Evolutionary conservation across 345 rosid species (phyloP).

Genomic region (Murraya paniculata): DNA sequence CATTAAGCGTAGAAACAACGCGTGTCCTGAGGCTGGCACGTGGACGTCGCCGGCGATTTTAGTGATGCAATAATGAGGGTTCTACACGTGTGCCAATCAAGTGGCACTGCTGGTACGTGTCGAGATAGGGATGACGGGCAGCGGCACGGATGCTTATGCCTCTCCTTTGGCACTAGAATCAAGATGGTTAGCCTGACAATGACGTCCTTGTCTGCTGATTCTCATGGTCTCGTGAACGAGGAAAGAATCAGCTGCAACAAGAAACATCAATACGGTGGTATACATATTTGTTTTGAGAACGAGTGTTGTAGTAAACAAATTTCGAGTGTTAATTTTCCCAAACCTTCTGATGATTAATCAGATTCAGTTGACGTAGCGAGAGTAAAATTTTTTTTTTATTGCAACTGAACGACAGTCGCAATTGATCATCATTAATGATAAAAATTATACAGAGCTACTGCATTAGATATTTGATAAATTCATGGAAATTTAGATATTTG

Average conservation of each 20-base stretch:
- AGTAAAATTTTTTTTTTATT: too few species aligned
- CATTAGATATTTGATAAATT: too few species aligned
- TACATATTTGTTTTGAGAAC: too few species aligned
- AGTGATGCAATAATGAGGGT: background rate
- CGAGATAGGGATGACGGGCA: background rate
- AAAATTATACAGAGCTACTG: too few species aligned
- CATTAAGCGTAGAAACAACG: background rate
- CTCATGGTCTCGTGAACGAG: background rate
- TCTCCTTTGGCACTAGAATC: constrained; percentile 9
- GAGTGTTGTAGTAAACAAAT: too few species aligned
- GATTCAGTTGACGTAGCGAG: too few species aligned
- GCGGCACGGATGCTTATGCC: constrained; percentile 17
- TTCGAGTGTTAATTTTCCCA: too few species aligned
- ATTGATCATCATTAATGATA: too few species aligned
- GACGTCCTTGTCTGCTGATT: background rate
- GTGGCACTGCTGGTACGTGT: constrained; percentile 5
- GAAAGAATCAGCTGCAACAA: background rate
- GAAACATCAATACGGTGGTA: too few species aligned
- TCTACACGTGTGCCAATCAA: constrained; percentile 5
- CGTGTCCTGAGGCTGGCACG: constrained; percentile 2
- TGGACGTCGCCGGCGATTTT: background rate
- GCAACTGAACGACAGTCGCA: too few species aligned
- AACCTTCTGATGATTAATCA: too few species aligned
- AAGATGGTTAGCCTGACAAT: constrained; percentile 1
- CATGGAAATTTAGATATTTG: too few species aligned